Base-by-base conservation (phyloP, 163 green algal genomes). In the Volvox carteri region DNA sequence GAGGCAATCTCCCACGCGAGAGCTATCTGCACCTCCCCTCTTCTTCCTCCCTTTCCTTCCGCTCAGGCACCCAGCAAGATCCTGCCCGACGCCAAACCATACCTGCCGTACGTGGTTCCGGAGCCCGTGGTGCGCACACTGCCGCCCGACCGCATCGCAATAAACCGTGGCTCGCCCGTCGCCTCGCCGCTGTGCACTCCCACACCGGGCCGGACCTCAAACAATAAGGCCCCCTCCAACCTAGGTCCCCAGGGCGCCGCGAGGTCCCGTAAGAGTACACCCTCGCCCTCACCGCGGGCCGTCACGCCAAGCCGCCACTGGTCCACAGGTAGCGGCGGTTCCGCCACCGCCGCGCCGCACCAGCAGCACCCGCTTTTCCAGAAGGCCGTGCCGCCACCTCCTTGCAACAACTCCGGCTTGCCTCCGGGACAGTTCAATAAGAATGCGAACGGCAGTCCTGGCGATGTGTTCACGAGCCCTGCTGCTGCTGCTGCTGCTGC, bases 21-120 rank as follows among this genome's bases (percentile, higher is more conserved):
- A 7, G 54, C 54, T 65, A 65, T 25, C 54, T 58, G 28, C 25
- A 65, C 28, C 42, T 81, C 44, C 28, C 23, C 23, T 30, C 73
- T 4, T 65, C 42, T 14, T 44, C 73, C 44, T 44, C 39, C 4
- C 65, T 4, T 7, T 33, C 30, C 46, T 65, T 12, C 18, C 1
- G 25, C 23, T 28, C 83, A 88, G 83, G 35, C 84, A 4, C 84
- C 84, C 7, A 84, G 84, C 72, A 35, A 41, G 41, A 19, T 89
- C 4, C 52, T 77, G 16, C 84, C 84, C 1, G 84, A 89, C n/a
- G n/a, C 54, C 39, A 65, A 77, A 54, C 84, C 84, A 0, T 89
- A 89, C 54, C 72, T 89, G 84, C 84, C 84, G 18, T 89, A 89
- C 72, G 41, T 41, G 2, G 84, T 84, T 4, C 54, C 72, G 0